Evolutionary conservation across 768 basidiomycete genomes (phyloP).

Genomic region (Tubosaeta sp.): DNA sequence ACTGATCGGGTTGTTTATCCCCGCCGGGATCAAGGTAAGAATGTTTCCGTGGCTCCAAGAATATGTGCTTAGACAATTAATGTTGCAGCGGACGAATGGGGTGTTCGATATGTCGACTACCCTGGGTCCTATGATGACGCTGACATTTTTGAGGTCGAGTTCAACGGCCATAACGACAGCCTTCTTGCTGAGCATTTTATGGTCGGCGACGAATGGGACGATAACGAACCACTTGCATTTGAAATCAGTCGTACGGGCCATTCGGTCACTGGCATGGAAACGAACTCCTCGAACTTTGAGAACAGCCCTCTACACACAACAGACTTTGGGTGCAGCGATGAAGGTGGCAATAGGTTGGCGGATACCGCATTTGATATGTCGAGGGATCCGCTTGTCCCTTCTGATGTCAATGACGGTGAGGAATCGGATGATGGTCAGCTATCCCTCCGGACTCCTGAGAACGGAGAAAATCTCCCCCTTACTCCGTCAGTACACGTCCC

Average conservation of each 20-base stretch:
- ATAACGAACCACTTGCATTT: constrained; percentile 17
- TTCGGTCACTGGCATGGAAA: neutral
- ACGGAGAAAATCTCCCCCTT: constrained; percentile 17
- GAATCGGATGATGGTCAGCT: constrained; percentile 26
- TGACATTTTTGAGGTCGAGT: constrained; percentile 22
- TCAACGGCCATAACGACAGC: constrained; percentile 22
- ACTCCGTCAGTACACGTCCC: neutral
- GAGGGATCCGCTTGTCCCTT: constrained; percentile 17
- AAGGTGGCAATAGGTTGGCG: constrained; percentile 3
- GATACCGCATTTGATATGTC: constrained; percentile 20
- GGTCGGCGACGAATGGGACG: constrained; percentile 20
- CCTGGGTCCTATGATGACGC: constrained; percentile 6
- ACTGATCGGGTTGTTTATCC: constrained; percentile 28
- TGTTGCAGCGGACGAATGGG: constrained; percentile 28
- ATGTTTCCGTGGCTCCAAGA: neutral
- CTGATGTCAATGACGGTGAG: constrained; percentile 26
- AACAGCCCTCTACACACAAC: constrained; percentile 6
- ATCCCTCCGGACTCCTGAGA: constrained; percentile 26
- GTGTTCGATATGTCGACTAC: constrained; percentile 17
- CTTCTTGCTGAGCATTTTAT: constrained; percentile 23
- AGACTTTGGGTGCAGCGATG: constrained; percentile 8
- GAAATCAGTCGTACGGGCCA: constrained; percentile 14
- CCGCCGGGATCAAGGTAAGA: constrained; percentile 23
- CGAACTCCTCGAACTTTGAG: neutral
- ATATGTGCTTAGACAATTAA: constrained; percentile 4